Percentiles rank a stretch among this genome's conserved stretches.
Evolutionary conservation across 352 stramenopile genomes (phyloP).

Genomic region (Globisporangium splendens): DNA sequence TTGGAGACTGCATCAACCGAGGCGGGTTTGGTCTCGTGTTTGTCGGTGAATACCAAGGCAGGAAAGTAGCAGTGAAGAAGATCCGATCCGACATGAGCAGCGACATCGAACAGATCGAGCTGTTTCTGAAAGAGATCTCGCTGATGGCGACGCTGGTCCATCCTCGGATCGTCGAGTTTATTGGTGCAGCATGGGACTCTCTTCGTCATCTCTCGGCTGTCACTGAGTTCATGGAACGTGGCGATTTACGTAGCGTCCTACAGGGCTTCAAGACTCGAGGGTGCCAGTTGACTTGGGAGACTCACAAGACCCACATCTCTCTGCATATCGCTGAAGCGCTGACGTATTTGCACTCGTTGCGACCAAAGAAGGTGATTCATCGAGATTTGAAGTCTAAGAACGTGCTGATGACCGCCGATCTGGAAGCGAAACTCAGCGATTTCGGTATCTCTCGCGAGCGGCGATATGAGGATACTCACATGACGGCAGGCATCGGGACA

Average conservation of each 20-base stretch:
- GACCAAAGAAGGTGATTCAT: slow-evolving; percentile 40
- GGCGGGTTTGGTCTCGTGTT: slow-evolving; percentile 67
- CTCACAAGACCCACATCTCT: slow-evolving; percentile 48
- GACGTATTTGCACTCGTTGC: slow-evolving; percentile 62
- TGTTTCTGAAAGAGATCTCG: slow-evolving; percentile 64
- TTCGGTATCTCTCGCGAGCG: slow-evolving; percentile 67
- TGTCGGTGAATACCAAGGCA: slow-evolving; percentile 51
- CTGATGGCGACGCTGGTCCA: slow-evolving; percentile 57
- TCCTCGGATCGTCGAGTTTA: slow-evolving; percentile 60
- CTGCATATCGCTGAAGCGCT: slow-evolving; percentile 59
- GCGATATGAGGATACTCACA: slow-evolving; percentile 55
- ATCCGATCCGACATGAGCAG: slow-evolving; percentile 44
- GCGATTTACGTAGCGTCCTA: slow-evolving; percentile 59
- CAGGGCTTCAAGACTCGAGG: slow-evolving; percentile 40
- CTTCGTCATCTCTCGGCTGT: slow-evolving; percentile 50
- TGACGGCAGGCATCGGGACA: slow-evolving; percentile 65
- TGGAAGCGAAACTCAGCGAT: slow-evolving; percentile 73
- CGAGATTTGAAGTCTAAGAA: slow-evolving; percentile 31
- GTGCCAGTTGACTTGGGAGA: slow-evolving; percentile 38
- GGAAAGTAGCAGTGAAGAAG: slow-evolving; percentile 61
- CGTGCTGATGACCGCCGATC: slow-evolving; percentile 30
- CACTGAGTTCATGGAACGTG: slow-evolving; percentile 72
- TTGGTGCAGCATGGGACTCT: slow-evolving; percentile 62
- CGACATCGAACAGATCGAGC: slow-evolving; percentile 52
- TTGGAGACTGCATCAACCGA: slow-evolving; percentile 60